Percentiles rank a stretch among this genome's conserved stretches.
These are phyloP conservation scores for Fusarium sp. DNA, from an alignment of 2,329 filamentous ascomycete genomes.

Conservation along the genomic window DNA sequence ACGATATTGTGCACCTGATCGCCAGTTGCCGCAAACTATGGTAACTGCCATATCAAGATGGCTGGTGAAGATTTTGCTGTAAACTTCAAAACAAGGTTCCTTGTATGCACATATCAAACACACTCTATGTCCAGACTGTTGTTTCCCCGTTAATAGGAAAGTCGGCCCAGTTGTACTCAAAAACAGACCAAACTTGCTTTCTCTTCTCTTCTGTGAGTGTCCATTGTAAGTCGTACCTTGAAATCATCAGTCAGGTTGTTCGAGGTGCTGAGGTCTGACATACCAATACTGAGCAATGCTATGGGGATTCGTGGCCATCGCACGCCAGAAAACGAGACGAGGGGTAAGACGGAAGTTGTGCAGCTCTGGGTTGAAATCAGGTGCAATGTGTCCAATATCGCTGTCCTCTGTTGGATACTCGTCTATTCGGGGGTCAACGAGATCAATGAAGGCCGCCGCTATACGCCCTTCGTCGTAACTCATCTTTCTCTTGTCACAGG, in stretches of 20 bases:
- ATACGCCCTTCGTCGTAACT: not conserved
- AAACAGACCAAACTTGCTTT: not conserved
- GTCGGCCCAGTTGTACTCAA: not conserved
- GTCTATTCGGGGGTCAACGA: not conserved
- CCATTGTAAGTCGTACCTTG: not conserved
- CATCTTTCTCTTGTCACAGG: not conserved
- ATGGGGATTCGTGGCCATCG: not conserved
- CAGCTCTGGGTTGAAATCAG: not conserved
- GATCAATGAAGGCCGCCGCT: not conserved
- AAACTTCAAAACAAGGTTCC: not conserved
- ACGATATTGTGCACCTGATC: not conserved
- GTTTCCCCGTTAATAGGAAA: not conserved
- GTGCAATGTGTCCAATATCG: not conserved
- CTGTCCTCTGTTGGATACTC: not conserved
- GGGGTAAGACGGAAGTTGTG: not conserved
- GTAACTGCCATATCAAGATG: not conserved
- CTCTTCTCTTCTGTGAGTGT: not conserved
- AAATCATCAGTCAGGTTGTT: not conserved
- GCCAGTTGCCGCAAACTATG: not conserved
- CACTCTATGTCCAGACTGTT: not conserved
- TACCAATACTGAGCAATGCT: not conserved
- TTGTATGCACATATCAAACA: not conserved
- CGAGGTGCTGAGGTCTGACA: not conserved
- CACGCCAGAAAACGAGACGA: not conserved
- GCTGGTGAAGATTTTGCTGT: not conserved